phyloP scores from a whole-genome alignment of 75 land plant genomes.

The Picea sitchensis region DNA sequence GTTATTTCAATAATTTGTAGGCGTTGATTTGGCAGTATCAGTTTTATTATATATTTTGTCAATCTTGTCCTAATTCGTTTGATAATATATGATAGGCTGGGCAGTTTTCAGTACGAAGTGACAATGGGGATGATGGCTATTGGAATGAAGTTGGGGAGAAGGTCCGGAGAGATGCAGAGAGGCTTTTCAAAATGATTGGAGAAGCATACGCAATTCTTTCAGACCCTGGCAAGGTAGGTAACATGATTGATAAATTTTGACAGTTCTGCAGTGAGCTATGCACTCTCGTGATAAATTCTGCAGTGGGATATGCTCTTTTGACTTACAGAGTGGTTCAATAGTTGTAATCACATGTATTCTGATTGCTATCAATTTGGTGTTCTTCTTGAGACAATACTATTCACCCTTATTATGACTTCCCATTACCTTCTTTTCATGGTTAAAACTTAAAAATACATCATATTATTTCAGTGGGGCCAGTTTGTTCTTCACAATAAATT shows the following conservation, averaged over 20 bases:
- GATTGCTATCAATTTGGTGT: neutral
- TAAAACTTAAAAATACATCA: neutral
- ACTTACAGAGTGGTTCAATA: too few species aligned
- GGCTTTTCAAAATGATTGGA: slow-evolving; percentile 94
- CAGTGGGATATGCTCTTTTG: neutral
- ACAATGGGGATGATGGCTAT: slow-evolving; percentile 67
- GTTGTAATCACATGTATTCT: neutral
- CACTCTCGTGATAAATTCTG: neutral
- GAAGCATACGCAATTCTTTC: slow-evolving; percentile 95
- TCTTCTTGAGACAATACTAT: neutral
- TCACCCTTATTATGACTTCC: neutral
- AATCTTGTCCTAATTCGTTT: too few species aligned
- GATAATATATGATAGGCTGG: slow-evolving; percentile 56
- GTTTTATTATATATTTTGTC: too few species aligned
- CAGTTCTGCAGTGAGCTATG: neutral
- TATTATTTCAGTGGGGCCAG: neutral
- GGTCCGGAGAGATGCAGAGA: slow-evolving; percentile 80
- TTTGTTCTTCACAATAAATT: neutral
- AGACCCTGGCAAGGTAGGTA: slow-evolving; percentile 76
- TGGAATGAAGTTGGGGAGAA: slow-evolving; percentile 70
- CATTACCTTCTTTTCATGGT: neutral
- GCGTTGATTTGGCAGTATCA: too few species aligned
- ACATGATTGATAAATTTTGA: neutral
- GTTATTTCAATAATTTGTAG: too few species aligned
- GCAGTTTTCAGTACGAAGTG: slow-evolving; percentile 70